phyloP scores from a whole-genome alignment of 129 eudicot genomes.

The Saposhnikovia divaricata region DNA sequence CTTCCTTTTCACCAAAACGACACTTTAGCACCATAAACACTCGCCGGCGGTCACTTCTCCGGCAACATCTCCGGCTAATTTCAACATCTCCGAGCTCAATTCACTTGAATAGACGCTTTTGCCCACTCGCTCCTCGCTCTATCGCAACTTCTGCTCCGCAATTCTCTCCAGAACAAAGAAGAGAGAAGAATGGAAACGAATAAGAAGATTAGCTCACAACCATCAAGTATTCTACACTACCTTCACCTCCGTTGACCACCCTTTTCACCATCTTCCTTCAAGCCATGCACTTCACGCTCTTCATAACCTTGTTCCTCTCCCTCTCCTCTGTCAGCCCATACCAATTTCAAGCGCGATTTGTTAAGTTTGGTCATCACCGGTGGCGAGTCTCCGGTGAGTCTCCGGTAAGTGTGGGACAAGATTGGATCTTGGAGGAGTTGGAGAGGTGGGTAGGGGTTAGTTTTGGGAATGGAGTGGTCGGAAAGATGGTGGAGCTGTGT shows the following conservation, averaged over 20 bases:
- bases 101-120: constrained; percentile 28
- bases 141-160: constrained; percentile 61
- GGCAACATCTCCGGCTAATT: constrained; percentile 35
- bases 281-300: no score
- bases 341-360: no score
- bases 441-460: constrained; percentile 1
- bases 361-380: no score
- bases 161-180: constrained; percentile 32
- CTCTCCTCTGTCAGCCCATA: no score
- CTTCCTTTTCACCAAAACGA: constrained; percentile 41
- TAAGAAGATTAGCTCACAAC: no score
- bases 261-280: no score
- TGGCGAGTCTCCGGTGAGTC: constrained; percentile 3
- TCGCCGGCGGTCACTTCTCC: constrained; percentile 44
- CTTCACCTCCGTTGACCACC: no score
- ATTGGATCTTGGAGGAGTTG: constrained; percentile 4
- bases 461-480: constrained; percentile 12
- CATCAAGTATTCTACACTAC: no score
- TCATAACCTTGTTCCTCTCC: no score
- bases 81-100: constrained; percentile 40
- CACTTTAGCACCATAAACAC: constrained; percentile 38
- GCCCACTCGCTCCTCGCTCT: constrained; percentile 39
- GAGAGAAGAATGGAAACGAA: no score
- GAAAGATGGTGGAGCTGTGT: constrained; percentile 6
- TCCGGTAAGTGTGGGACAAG: not conserved